Evolutionary conservation across 106 monocot species (phyloP).

Genomic region (Vanilla planifolia): DNA sequence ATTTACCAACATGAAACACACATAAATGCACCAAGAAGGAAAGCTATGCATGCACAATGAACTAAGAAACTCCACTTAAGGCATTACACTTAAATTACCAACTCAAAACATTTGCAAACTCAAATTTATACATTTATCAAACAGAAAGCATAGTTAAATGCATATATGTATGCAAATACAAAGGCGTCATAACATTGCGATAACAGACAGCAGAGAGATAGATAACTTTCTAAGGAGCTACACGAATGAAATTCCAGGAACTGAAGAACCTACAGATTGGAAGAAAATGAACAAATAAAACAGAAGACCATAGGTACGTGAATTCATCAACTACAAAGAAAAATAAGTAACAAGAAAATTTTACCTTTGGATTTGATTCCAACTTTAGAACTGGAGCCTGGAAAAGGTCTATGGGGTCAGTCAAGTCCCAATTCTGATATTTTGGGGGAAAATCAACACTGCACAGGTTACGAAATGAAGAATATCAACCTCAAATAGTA

Average conservation of each 20-base stretch:
- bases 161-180: too few relatives aligned
- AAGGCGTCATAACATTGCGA: too few relatives aligned
- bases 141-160: too few relatives aligned
- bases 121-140: background rate
- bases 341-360: conserved; percentile 4
- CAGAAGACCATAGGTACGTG: background rate
- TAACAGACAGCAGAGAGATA: too few relatives aligned
- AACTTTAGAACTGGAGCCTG: conserved; percentile 70
- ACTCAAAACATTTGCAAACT: background rate
- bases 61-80: background rate
- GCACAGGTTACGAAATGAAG: conserved; percentile 6
- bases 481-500: background rate
- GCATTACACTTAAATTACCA: background rate
- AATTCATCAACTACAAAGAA: conserved; percentile 3
- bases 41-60: background rate
- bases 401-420: conserved; percentile 90
- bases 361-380: conserved; percentile 93
- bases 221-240: background rate
- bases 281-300: background rate
- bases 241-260: background rate
- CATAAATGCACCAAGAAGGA: background rate
- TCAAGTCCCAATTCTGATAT: conserved; percentile 87
- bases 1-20: too few relatives aligned
- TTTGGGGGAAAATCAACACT: conserved; percentile 83
- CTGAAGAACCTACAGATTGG: background rate